Base-by-base conservation (phyloP, 352 stramenopile genomes). In the Pythium brachiatum region DNA sequence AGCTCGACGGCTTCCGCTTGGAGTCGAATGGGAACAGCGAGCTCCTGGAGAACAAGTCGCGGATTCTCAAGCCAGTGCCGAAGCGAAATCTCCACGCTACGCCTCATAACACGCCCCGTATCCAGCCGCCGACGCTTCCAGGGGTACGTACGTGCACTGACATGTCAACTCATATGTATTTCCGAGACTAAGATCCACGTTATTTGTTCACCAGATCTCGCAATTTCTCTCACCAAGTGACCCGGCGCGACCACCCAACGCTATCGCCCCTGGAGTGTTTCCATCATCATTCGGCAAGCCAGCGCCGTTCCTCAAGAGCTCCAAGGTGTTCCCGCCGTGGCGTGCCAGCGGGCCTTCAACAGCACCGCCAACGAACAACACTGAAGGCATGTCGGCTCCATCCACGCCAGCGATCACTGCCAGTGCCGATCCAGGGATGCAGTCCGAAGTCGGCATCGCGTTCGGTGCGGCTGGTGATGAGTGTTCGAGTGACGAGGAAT, bases 401-500 rank as follows among this genome's bases (percentile, higher is more conserved):
- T 57, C 60, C 16, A 62, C 60, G 6, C 51, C 60, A 7, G 58
- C 58, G 13, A 65, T 65, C 7, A 25, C 52, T 18, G 53, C 51
- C 13, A 39, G 6, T 34, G 53, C 54, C 32, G 52, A 62, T 26
- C 44, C 52, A 16, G 21, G 31, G 1, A 32, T 68, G 3, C 51
- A 32, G 26, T 62, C 52, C 7, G 52, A 68, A 38, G 60, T 68
- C 7, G 55, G 46, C 1, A 63, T 68, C 23, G 54, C 54, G 16
- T 68, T 64, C 34, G 58, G 60, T 23, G 62, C 66, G 20, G 64
- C 72, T 9, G 64, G 73, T 20, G 71, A 78, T 18, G 44, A 72
- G 32, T 73, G 56, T 25, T 90, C 78, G 0, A 87, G 75, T 41
- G 81, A 88, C 34, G 76, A 90, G 67, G 81, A 90, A 13, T 71